phyloP scores from a whole-genome alignment of 192 early-diverging fungal genomes.

The Diversispora eburnea region DNA sequence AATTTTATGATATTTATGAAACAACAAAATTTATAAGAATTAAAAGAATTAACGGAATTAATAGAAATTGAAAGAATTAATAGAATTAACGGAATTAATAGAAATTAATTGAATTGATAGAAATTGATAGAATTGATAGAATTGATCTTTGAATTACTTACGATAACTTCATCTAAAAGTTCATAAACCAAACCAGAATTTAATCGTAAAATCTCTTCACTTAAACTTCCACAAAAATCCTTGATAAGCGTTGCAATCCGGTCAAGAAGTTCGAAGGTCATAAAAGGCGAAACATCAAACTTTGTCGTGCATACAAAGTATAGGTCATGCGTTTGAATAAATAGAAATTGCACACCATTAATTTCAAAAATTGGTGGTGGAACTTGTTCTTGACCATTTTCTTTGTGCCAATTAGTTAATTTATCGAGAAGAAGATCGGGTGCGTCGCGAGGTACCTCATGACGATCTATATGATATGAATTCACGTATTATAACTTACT shows the following conservation, averaged over 20 bases:
- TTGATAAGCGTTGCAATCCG: conserved; percentile 13
- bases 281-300: conserved; percentile 25
- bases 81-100: too few species aligned
- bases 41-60: too few species aligned
- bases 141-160: background rate
- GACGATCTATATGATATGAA: background rate
- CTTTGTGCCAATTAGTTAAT: conserved; percentile 18
- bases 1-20: background rate
- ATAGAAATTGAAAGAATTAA: too few species aligned
- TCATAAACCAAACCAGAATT: conserved; percentile 28
- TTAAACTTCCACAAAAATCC: conserved; percentile 26
- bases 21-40: background rate
- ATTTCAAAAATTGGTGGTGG: conserved; percentile 17
- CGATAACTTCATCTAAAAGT: conserved; percentile 23
- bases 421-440: conserved; percentile 6
- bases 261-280: conserved; percentile 17
- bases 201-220: conserved; percentile 20
- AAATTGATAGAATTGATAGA: background rate
- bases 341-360: conserved; percentile 17
- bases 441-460: conserved; percentile 1
- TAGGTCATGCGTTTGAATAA: conserved; percentile 5
- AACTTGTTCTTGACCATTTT: background rate
- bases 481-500: background rate
- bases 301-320: conserved; percentile 24
- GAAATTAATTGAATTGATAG: too few species aligned